Percentiles rank a stretch among this genome's conserved stretches.
These are phyloP conservation scores for Ophiocordyceps sinensis DNA, from an alignment of 2,329 filamentous ascomycete species.

Conservation along the genomic window DNA sequence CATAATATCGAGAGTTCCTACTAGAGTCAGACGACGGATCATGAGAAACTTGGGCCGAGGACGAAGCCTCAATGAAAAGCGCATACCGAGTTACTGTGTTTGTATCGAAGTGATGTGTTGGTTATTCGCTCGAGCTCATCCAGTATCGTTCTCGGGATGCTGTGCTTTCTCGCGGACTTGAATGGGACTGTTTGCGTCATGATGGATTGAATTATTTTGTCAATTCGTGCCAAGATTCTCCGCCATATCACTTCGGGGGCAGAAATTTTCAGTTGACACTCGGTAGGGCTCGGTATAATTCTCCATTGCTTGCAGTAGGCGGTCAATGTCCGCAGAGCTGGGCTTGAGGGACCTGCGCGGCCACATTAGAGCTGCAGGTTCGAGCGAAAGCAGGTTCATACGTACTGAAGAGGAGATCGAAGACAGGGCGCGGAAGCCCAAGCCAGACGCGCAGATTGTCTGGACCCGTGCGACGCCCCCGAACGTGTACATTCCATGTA, in stretches of 20 bases:
- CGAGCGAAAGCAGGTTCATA: constrained; percentile 1
- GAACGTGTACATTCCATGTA: constrained; percentile 38
- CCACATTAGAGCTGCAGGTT: neutral
- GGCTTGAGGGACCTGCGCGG: constrained; percentile 5
- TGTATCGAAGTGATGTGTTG: constrained; percentile 13
- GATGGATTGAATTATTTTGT: constrained; percentile 14
- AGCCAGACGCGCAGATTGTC: too few species aligned
- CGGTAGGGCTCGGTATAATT: constrained; percentile 8
- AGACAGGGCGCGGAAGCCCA: constrained; percentile 24
- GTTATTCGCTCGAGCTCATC: constrained; percentile 18
- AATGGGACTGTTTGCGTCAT: constrained; percentile 13
- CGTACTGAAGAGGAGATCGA: constrained; percentile 31
- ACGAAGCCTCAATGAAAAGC: neutral
- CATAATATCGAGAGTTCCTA: constrained; percentile 25
- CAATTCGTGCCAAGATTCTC: constrained; percentile 20
- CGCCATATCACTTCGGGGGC: constrained; percentile 14
- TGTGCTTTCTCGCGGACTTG: constrained; percentile 4
- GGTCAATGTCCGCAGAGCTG: constrained; percentile 13
- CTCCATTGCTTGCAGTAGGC: constrained; percentile 17
- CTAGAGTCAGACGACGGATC: neutral
- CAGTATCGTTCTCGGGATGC: constrained; percentile 10
- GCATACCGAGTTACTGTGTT: constrained; percentile 9
- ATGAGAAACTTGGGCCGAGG: neutral
- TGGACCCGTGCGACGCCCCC: too few species aligned
- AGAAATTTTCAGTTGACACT: constrained; percentile 14